Percentiles rank a stretch among this genome's conserved stretches.
These are phyloP conservation scores for Platanus orientalis DNA, from an alignment of 164 flowering plant species.

Conservation along the genomic window DNA sequence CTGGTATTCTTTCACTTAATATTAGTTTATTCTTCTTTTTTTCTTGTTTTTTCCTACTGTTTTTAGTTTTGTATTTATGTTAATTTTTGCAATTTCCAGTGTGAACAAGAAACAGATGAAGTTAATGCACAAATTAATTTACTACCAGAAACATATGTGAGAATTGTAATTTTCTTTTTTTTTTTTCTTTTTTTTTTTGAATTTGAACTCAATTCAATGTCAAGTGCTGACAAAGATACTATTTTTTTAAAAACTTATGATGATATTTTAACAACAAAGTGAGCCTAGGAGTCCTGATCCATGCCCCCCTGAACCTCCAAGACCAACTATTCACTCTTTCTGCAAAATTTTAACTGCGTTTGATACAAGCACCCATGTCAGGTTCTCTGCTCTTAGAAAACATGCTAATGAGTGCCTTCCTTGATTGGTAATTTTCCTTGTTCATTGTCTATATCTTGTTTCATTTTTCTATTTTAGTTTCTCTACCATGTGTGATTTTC, in stretches of 20 bases:
- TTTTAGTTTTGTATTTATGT: neutral
- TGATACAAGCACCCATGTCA: constrained; percentile 96
- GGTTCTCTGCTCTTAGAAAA: constrained; percentile 87
- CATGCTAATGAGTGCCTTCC: constrained; percentile 94
- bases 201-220: neutral
- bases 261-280: constrained; percentile 36
- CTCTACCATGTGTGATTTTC: neutral
- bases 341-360: constrained; percentile 93
- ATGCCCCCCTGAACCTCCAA: constrained; percentile 34
- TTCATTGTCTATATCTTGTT: neutral
- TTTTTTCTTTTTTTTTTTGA: constrained; percentile 11
- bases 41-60: neutral
- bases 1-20: constrained; percentile 31
- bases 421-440: constrained; percentile 42
- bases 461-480: neutral
- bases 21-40: neutral
- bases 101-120: constrained; percentile 84
- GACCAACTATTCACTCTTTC: constrained; percentile 45
- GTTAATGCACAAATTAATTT: constrained; percentile 79
- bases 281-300: constrained; percentile 64
- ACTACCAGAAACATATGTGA: constrained; percentile 62
- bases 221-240: neutral
- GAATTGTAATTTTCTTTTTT: too few species aligned
- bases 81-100: constrained; percentile 33
- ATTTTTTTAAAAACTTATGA: neutral